phyloP scores from a whole-genome alignment of 768 basidiomycete species.

The Ramaria sp. region DNA sequence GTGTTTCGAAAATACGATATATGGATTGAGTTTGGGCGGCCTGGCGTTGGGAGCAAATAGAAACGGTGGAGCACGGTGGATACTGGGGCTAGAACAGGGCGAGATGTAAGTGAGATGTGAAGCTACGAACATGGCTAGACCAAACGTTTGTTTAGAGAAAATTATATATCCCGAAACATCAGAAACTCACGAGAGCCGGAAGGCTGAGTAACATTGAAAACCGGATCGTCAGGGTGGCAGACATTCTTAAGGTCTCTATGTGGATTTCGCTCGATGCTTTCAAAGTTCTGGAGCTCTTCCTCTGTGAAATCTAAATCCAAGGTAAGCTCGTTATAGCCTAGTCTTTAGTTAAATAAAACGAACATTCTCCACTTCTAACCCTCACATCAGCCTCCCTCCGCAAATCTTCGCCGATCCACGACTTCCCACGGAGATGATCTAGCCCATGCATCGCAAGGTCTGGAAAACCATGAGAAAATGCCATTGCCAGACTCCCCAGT shows the following conservation, averaged over 20 bases:
- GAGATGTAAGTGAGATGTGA: constrained; percentile 1
- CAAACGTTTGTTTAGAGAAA: not conserved
- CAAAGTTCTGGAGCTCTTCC: constrained; percentile 2
- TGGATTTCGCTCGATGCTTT: constrained; percentile 9
- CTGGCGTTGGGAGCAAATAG: not conserved
- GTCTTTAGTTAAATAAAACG: not conserved
- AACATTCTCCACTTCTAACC: constrained; percentile 1
- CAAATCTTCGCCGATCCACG: constrained; percentile 10
- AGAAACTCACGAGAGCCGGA: not conserved
- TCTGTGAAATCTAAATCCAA: constrained; percentile 6
- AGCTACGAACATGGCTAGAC: not conserved
- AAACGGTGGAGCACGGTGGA: constrained; percentile 2
- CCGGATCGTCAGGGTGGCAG: constrained; percentile 7
- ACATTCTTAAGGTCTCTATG: constrained; percentile 6
- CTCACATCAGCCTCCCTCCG: not conserved
- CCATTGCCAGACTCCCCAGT: constrained; percentile 4
- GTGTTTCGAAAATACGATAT: constrained; percentile 12
- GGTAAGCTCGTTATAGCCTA: not conserved
- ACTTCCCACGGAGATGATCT: constrained; percentile 4
- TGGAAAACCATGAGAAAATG: constrained; percentile 6
- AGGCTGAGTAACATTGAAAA: constrained; percentile 2
- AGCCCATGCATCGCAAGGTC: constrained; percentile 9
- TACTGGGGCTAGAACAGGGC: not conserved
- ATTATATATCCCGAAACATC: not conserved
- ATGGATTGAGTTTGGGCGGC: not conserved